phyloP scores from a whole-genome alignment of 2,329 filamentous ascomycete species.

The Sporothrix schenckii region DNA sequence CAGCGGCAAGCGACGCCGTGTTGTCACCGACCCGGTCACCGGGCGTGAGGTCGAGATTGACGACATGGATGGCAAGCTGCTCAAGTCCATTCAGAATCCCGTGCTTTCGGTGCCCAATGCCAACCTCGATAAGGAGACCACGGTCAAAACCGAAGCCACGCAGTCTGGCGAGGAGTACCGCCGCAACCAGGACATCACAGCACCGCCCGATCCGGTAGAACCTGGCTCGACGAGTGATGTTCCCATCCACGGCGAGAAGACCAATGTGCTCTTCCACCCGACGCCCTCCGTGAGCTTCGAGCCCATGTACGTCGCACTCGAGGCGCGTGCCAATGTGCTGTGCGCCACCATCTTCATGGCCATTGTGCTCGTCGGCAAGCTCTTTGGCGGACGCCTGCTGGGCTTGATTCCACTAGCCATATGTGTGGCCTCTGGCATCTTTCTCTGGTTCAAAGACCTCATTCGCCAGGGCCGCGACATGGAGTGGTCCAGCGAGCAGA shows the following conservation, averaged over 20 bases:
- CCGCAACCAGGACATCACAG: slow-evolving; percentile 82
- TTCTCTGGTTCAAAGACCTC: slow-evolving; percentile 86
- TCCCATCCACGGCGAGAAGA: slow-evolving; percentile 94
- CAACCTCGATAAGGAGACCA: slow-evolving; percentile 75
- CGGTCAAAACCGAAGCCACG: slow-evolving; percentile 69
- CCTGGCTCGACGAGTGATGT: slow-evolving; percentile 87
- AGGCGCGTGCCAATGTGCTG: slow-evolving; percentile 72
- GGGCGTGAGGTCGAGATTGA: slow-evolving; percentile 75
- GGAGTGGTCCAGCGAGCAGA: slow-evolving; percentile 87
- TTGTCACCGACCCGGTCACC: not conserved
- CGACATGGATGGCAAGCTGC: slow-evolving; percentile 63
- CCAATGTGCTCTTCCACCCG: slow-evolving; percentile 92
- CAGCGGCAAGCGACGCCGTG: slow-evolving; percentile 58
- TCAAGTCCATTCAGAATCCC: slow-evolving; percentile 72
- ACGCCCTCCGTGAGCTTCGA: slow-evolving; percentile 89
- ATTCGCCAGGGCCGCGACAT: slow-evolving; percentile 77
- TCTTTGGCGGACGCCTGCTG: slow-evolving; percentile 76
- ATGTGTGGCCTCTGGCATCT: slow-evolving; percentile 76
- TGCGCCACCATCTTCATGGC: slow-evolving; percentile 70
- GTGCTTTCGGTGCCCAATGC: slow-evolving; percentile 84
- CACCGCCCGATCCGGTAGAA: slow-evolving; percentile 83
- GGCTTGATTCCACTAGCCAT: slow-evolving; percentile 74
- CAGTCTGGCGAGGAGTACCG: slow-evolving; percentile 82
- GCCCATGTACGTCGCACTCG: slow-evolving; percentile 77
- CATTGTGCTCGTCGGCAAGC: slow-evolving; percentile 75